Evolutionary conservation across 768 basidiomycete genomes (phyloP), one percentile per base, ranked within the genome.

Genomic region (Hortiboletus campestris): DNA sequence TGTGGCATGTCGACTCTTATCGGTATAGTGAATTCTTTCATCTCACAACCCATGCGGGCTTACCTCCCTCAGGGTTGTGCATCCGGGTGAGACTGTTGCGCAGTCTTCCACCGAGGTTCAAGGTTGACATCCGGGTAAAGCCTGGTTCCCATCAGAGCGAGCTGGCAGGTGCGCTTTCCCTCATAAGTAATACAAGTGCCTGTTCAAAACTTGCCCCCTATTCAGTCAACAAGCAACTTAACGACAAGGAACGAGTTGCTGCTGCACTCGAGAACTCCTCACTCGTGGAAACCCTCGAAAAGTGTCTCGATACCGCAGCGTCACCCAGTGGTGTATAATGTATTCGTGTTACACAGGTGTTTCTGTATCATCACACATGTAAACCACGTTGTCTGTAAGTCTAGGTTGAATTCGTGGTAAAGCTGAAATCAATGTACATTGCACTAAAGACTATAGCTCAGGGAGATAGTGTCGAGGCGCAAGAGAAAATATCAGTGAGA

Each of bases 1-100:
- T 98, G 96, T 60, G 94, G 94, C 46, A 94, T 94, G 92, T 95
- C 94, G 11, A 98, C 95, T 3, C 76, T 98, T 49, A 98, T 99
- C 53, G 96, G 95, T 90, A 61, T 35, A 7, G 20, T 38, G 0
- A n/a, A 19, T 13, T 11, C 19, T 22, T 49, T 46, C 34, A 45
- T 47, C 46, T 46, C 39, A n/a, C 22, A 46, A 19, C 19, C 13
- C 6, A 8, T 40, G 38, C 49, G 43, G 20, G 46, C 40, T 58
- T 34, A 59, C 14, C 1, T 53, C 10, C 20, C 6, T 31, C 50
- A 35, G 95, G 96, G 25, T 79, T 99, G n/a, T 94, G 89, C n/a
- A 90, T 99, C 39, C 86, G 95, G 10, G 96, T 98, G 31, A 80
- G 96, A 29, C 79, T 99, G 7, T 75, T 97, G 51, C 82, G 97